Base-by-base conservation (phyloP, 2,329 filamentous ascomycete genomes). In the Aureobasidium pullulans region DNA sequence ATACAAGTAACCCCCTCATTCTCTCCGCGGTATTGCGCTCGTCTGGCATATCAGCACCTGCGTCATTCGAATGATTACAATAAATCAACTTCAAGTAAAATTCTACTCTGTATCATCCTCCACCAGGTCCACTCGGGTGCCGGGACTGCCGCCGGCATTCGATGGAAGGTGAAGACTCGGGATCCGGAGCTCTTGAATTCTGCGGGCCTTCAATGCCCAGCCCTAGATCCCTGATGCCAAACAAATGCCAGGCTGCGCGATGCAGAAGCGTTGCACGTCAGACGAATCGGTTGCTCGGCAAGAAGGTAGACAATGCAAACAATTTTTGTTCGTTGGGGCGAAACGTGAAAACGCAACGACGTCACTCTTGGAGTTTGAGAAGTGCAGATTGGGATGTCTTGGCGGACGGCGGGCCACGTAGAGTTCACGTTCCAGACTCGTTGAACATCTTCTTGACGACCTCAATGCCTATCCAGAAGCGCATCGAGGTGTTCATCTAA, bases 211-310 rank as follows among this genome's bases (percentile, higher is more conserved):
- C 16, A 28, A 11, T 57, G 52, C 40, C 29, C 40, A 57, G 52
- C 52, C 52, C 29, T 46, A 36, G 52, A 29, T 34, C 40, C 23
- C 31, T 43, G 29, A n/a, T 29, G 31, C 16, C 23, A 36, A 44
- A 16, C 37, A 37, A 19, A 6, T 29, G 50, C 3, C 28, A 54
- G 23, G 43, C 31, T n/a, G 31, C n/a, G 9, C 4, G 16, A 4
- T 29, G 31, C 52, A 57, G 39, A 56, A n/a, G 50, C 28, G 37
- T 34, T 16, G 50, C 29, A 57, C 39, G 52, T 44, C 52, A 57
- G 39, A 57, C 29, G 19, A 28, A 37, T 44, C 52, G 52, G 52
- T 57, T 46, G 52, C 52, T 46, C 52, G 52, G 52, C 52, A 57
- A 54, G 40, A 46, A 32, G 42, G 40, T 57, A 39, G 31, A 54